Conservation (phyloP, 75 land plant genomes). For the Pinus albicaulis region DNA sequence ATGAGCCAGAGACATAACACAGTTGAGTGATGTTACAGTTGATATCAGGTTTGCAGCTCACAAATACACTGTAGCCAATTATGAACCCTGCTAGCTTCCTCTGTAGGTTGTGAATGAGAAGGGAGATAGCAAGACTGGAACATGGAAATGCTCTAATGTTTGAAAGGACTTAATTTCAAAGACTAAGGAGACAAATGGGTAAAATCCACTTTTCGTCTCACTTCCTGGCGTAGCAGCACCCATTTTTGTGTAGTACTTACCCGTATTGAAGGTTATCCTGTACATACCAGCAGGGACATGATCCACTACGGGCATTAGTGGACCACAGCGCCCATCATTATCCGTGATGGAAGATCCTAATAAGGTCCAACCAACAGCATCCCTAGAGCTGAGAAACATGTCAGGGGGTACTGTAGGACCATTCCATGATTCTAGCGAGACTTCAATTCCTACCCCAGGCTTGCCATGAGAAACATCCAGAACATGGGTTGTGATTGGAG, state of each 20-base stretch:
- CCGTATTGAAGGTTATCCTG: slow-evolving; percentile 79
- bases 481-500: slow-evolving; percentile 94
- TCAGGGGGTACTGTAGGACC: slow-evolving; percentile 12
- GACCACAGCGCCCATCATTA: slow-evolving; percentile 81
- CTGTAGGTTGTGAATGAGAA: slow-evolving; percentile 86
- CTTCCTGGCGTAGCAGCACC: slow-evolving; percentile 7
- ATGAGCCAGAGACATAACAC: too few relatives aligned
- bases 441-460: slow-evolving; percentile 77
- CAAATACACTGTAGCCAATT: too few relatives aligned
- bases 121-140: slow-evolving; percentile 88
- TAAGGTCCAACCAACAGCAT: slow-evolving; percentile 36
- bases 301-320: slow-evolving; percentile 63
- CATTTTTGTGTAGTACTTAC: slow-evolving; percentile 36
- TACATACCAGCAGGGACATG: slow-evolving; percentile 57
- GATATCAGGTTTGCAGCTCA: too few relatives aligned
- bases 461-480: slow-evolving; percentile 83
- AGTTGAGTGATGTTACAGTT: too few relatives aligned
- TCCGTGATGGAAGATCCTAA: slow-evolving; percentile 74
- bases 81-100: slow-evolving; percentile 50
- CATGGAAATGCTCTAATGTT: slow-evolving; percentile 82
- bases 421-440: slow-evolving; percentile 67
- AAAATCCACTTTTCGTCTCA: slow-evolving; percentile 48
- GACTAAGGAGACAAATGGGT: slow-evolving; percentile 77
- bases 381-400: slow-evolving; percentile 19
- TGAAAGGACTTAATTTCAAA: slow-evolving; percentile 84